These are phyloP conservation scores for Talaromyces proteolyticus DNA, from an alignment of 495 filamentous ascomycete species.

Conservation along the genomic window DNA sequence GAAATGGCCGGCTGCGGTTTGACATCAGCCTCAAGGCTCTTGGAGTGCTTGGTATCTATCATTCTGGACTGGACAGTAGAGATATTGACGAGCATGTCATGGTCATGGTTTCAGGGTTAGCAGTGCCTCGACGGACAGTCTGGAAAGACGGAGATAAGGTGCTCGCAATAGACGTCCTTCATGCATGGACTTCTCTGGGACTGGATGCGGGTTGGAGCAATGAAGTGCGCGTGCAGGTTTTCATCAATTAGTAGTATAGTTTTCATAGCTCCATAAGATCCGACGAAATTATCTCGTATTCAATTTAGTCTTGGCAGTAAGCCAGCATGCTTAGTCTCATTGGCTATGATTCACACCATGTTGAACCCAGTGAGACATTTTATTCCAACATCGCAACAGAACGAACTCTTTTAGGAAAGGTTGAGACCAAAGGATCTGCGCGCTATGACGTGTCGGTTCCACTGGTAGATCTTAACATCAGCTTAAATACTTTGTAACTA, in stretches of 20 bases:
- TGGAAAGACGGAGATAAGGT: slow-evolving; percentile 52
- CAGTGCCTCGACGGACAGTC: slow-evolving; percentile 64
- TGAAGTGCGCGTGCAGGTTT: slow-evolving; percentile 70
- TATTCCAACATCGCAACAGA: neutral
- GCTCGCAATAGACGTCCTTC: slow-evolving; percentile 69
- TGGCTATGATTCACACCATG: neutral
- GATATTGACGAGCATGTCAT: slow-evolving; percentile 64
- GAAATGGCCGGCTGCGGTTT: slow-evolving; percentile 55
- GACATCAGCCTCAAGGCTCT: slow-evolving; percentile 72
- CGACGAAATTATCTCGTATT: too few species aligned
- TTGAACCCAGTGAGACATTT: neutral
- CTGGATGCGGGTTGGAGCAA: slow-evolving; percentile 76
- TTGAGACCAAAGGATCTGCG: neutral
- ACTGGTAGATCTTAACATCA: too few species aligned
- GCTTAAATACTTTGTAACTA: too few species aligned
- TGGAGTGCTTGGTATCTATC: slow-evolving; percentile 64
- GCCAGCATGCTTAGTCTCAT: too few species aligned
- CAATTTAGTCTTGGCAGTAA: neutral
- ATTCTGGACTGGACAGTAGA: slow-evolving; percentile 58
- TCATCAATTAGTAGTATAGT: slow-evolving; percentile 18
- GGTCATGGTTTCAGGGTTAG: slow-evolving; percentile 63
- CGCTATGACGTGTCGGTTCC: neutral
- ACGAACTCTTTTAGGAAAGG: neutral
- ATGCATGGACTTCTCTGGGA: slow-evolving; percentile 72
- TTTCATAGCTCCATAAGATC: neutral